Evolutionary conservation across 169 alveolate species (phyloP), one percentile per base, ranked within the genome.

Genomic region (Eimeria mitis): DNA sequence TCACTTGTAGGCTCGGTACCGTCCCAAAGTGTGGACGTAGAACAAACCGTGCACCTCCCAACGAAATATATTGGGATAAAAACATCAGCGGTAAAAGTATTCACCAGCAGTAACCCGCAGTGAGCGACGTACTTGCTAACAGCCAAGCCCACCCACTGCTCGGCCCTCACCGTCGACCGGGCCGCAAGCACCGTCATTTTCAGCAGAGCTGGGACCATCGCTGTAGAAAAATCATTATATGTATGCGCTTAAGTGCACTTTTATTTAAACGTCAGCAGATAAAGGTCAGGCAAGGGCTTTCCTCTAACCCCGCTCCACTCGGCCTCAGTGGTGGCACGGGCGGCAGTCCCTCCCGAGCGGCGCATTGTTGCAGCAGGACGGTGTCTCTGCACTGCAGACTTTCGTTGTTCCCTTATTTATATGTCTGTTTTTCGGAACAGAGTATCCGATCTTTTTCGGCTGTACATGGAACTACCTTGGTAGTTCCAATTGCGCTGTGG

Each of bases 131-230:
- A 40, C 52, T 40, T 73, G 83, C 83, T 14, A 73, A 42, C 83
- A 73, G 83, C 83, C 56, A 73, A 37, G 16, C 83, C 83, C 83
- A 73, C 83, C 83, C 83, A 73, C 52, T 21, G 83, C 54, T 73
- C 31, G 83, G 83, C 54, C 83, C 83, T 73, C 56, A 40, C 56
- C 8, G 83, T 3, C 83, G 83, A 73, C 83, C 21, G 83, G 83
- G 83, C 83, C 83, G 56, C 54, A 73, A 16, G 83, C 54, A 73
- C 54, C 54, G 21, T 40, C 83, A 19, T 73, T 73, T 73, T 14
- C 83, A 40, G 83, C 52, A 73, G 19, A 56, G 49, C 13, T 6
- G 83, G 56, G 25, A 16, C 54, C 54, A 42, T 73, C 37, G 7
- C 83, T 73, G 54, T 40, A 40, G 54, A 40, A n/a, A 73, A 73